Percentiles rank a stretch among this genome's conserved stretches.
Evolutionary conservation across 768 basidiomycete species (phyloP).

Genomic region (Pseudohyphozyma bogoriensis): DNA sequence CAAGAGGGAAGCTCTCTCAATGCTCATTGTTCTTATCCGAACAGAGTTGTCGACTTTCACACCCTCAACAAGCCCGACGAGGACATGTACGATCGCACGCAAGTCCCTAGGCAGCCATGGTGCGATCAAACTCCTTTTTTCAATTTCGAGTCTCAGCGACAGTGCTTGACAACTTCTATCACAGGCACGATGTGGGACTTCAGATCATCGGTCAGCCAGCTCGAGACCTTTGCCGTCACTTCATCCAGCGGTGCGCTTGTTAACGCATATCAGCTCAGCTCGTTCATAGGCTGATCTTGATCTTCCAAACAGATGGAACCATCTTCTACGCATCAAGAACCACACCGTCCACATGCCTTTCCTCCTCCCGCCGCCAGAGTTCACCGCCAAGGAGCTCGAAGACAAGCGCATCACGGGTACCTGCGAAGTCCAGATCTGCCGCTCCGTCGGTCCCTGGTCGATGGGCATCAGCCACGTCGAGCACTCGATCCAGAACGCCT

Average conservation of each 20-base stretch:
- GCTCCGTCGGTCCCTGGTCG: slow-evolving; percentile 93
- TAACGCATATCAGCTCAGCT: background rate
- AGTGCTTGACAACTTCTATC: background rate
- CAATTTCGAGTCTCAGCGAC: background rate
- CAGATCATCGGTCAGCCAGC: slow-evolving; percentile 96
- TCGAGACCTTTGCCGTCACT: slow-evolving; percentile 86
- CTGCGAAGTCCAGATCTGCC: slow-evolving; percentile 92
- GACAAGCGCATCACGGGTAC: slow-evolving; percentile 81
- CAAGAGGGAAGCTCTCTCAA: slow-evolving; percentile 38
- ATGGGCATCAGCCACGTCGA: slow-evolving; percentile 81
- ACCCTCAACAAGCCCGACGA: slow-evolving; percentile 79
- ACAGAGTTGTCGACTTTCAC: slow-evolving; percentile 79
- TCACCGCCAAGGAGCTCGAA: slow-evolving; percentile 65
- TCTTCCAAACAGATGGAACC: slow-evolving; percentile 69
- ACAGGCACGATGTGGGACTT: slow-evolving; percentile 90
- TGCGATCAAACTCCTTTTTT: slow-evolving; percentile 40
- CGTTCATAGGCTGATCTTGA: background rate
- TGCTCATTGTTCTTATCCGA: too few relatives aligned
- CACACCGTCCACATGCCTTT: slow-evolving; percentile 89
- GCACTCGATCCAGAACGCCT: slow-evolving; percentile 88
- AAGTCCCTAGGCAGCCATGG: slow-evolving; percentile 94
- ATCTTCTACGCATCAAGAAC: slow-evolving; percentile 87
- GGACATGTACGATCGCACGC: slow-evolving; percentile 86
- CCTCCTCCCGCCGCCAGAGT: slow-evolving; percentile 85
- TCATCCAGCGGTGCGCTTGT: slow-evolving; percentile 63